Evolutionary conservation across 2,329 filamentous ascomycete genomes (phyloP).

Genomic region (Elsinoe arachidis): DNA sequence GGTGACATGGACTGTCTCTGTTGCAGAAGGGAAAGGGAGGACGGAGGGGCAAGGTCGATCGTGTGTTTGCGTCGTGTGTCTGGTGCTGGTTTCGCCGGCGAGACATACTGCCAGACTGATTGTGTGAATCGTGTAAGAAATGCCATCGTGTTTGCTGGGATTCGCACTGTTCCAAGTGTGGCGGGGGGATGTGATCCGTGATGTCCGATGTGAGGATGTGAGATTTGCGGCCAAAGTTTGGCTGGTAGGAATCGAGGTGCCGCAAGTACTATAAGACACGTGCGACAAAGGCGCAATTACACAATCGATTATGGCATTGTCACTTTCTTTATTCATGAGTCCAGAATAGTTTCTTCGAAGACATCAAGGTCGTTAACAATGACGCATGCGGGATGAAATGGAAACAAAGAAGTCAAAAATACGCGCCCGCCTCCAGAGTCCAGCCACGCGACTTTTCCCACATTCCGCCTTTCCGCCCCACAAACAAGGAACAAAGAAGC

Average conservation of each 20-base stretch:
- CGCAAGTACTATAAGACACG: background rate
- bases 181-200: background rate
- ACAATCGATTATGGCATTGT: slow-evolving; percentile 1
- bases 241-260: background rate
- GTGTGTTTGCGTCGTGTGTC: background rate
- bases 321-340: background rate
- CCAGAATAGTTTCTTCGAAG: background rate
- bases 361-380: background rate
- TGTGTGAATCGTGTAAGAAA: slow-evolving; percentile 4
- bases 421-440: slow-evolving; percentile 1
- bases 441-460: background rate
- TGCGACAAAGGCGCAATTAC: background rate
- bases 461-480: background rate
- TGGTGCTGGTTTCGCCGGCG: background rate
- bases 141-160: background rate
- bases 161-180: background rate
- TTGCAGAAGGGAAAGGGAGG: background rate
- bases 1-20: background rate
- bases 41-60: background rate
- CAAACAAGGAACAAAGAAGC: background rate
- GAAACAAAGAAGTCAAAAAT: background rate
- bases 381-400: background rate
- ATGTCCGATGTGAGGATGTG: background rate
- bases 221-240: too few species aligned
- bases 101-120: slow-evolving; percentile 2